Conservation (phyloP, 2,329 filamentous ascomycete species). For the Lecanicillium sp. region DNA sequence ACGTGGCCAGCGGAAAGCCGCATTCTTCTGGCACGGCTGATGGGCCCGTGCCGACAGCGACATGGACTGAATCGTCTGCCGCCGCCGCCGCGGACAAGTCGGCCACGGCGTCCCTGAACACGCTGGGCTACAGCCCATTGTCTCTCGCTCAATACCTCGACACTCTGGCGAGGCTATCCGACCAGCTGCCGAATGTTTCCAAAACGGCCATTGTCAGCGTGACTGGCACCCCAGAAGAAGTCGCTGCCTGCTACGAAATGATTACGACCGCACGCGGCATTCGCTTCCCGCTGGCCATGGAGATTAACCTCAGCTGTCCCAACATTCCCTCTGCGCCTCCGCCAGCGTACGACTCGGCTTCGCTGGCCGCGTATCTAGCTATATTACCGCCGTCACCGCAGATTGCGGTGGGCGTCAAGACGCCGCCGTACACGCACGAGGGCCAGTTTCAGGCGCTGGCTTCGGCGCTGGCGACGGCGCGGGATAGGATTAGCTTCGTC, state of each 20-base stretch:
- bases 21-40: slow-evolving; percentile 14
- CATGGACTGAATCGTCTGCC: slow-evolving; percentile 2
- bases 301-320: slow-evolving; percentile 72
- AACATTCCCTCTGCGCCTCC: slow-evolving; percentile 64
- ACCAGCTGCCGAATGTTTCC: slow-evolving; percentile 10
- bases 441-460: slow-evolving; percentile 55
- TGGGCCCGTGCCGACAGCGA: slow-evolving; percentile 10
- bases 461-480: slow-evolving; percentile 33
- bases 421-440: slow-evolving; percentile 66
- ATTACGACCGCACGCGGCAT: slow-evolving; percentile 32
- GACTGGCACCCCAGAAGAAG: slow-evolving; percentile 53
- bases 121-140: slow-evolving; percentile 65
- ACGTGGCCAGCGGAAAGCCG: slow-evolving; percentile 25
- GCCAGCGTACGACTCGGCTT: slow-evolving; percentile 55
- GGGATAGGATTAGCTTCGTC: slow-evolving; percentile 44
- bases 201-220: slow-evolving; percentile 66
- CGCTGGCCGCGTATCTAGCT: slow-evolving; percentile 47
- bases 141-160: slow-evolving; percentile 50
- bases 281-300: slow-evolving; percentile 54
- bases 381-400: slow-evolving; percentile 30
- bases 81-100: slow-evolving; percentile 3
- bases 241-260: slow-evolving; percentile 46
- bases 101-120: slow-evolving; percentile 51
- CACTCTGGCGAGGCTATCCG: slow-evolving; percentile 42
- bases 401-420: slow-evolving; percentile 57